Percentiles rank a stretch among this genome's conserved stretches.
Conservation (phyloP, 805 yeast genomes). For the Barnettozyma californica region DNA sequence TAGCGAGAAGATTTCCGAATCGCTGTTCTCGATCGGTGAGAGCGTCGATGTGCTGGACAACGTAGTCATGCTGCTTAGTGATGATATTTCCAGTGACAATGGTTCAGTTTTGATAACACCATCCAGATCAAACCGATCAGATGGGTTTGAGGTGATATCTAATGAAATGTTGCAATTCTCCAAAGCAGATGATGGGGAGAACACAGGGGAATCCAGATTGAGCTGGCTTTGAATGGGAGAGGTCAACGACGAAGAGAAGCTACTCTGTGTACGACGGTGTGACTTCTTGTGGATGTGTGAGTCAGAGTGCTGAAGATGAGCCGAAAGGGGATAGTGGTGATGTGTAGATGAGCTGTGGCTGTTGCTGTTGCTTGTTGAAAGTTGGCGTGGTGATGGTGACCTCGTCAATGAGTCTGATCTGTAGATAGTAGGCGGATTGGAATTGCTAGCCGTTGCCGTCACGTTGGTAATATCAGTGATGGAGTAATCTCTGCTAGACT, state of each 20-base stretch:
- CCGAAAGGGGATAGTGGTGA: not conserved
- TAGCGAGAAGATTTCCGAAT: slow-evolving; percentile 7
- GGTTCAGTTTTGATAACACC: not conserved
- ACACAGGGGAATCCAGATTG: not conserved
- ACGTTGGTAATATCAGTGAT: slow-evolving; percentile 23
- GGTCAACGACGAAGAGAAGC: slow-evolving; percentile 4
- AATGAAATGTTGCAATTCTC: slow-evolving; percentile 5
- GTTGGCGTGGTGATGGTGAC: not conserved
- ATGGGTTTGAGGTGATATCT: slow-evolving; percentile 7
- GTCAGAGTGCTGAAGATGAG: not conserved
- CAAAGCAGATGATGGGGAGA: not conserved
- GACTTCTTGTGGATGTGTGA: slow-evolving; percentile 6
- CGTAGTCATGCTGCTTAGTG: not conserved
- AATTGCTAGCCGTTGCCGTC: slow-evolving; percentile 1
- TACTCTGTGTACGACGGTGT: slow-evolving; percentile 7
- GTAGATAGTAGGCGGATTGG: not conserved
- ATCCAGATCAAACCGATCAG: not conserved
- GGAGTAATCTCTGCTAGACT: slow-evolving; percentile 19
- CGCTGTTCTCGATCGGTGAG: slow-evolving; percentile 7
- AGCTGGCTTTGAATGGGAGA: slow-evolving; percentile 12
- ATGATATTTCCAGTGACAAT: not conserved
- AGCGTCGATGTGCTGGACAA: not conserved
- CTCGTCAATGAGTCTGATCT: not conserved
- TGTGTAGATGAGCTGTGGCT: not conserved
- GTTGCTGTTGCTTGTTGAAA: not conserved